Evolutionary conservation across 2,329 filamentous ascomycete species (phyloP).

Genomic region (Seiridium unicorne): DNA sequence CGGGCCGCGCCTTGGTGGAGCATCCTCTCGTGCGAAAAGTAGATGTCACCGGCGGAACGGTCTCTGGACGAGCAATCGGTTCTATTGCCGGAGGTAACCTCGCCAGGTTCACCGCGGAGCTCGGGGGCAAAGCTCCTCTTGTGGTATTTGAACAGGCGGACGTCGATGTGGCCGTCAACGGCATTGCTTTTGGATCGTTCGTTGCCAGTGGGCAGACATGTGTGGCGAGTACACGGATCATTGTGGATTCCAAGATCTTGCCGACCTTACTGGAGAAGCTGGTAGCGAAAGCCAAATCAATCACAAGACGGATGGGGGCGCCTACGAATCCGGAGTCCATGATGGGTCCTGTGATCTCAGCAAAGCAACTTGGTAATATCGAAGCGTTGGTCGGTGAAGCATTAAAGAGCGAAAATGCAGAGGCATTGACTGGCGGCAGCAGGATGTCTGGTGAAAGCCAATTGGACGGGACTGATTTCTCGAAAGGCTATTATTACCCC

Average conservation of each 20-base stretch:
- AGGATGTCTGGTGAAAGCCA: constrained; percentile 45
- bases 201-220: constrained; percentile 57
- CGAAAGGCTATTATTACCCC: constrained; percentile 70
- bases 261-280: constrained; percentile 64
- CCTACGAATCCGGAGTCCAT: constrained; percentile 55
- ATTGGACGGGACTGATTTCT: constrained; percentile 51
- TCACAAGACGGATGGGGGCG: constrained; percentile 52
- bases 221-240: constrained; percentile 71
- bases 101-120: constrained; percentile 68
- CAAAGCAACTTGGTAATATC: constrained; percentile 62
- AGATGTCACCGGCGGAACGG: constrained; percentile 73
- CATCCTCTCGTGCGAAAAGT: constrained; percentile 61
- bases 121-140: constrained; percentile 70
- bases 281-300: constrained; percentile 59
- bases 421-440: constrained; percentile 41
- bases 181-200: constrained; percentile 61
- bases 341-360: constrained; percentile 65
- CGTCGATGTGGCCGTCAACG: constrained; percentile 65
- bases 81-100: constrained; percentile 64
- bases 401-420: constrained; percentile 45
- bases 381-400: constrained; percentile 66
- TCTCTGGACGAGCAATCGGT: constrained; percentile 67
- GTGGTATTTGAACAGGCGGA: constrained; percentile 66
- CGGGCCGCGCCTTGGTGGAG: constrained; percentile 51
- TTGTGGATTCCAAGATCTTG: constrained; percentile 68